Base-by-base conservation (phyloP, 441 rosid species). In the Brassica balearica region DNA sequence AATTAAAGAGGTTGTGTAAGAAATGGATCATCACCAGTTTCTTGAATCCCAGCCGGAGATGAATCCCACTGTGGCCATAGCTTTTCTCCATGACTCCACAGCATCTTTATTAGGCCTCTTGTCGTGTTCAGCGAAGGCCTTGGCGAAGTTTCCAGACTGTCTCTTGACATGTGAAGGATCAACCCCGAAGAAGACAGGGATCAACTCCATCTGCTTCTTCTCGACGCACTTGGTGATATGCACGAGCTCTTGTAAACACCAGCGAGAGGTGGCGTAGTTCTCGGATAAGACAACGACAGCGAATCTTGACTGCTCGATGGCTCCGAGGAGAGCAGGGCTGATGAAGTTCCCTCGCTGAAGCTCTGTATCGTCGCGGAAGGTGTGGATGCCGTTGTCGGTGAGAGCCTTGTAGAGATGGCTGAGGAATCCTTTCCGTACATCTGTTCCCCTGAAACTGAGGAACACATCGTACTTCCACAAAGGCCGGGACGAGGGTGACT, bases 161-260 rank as follows among this genome's bases (percentile, higher is more conserved):
- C 65, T 74, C 75, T 84, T 75, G 3, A 84, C 86, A 61, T 81
- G 79, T 0, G 88, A 83, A 71, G 80, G 77, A 9, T 80, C 80
- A 61, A 84, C 85, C 5, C 80, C 82, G 5, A 78, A 88, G 84
- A 86, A 88, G 63, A 88, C 79, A 0, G 91, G 88, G 12, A 88
- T 51, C 32, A 86, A 19, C 3, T 76, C 73, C 9, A 75, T 63
- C 0, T 60, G 65, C 4, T 62, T 55, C 27, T 41, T 68, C 62
- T 15, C 43, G 36, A 20, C 77, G 11, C 63, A 73, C 19, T 79
- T 74, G 29, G 84, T 77, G 46, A 87, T 82, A 46, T 77, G 80
- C 56, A 55, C 82, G 75, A 87, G 88, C 71, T 85, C 85, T 6
- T 81, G 20, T 4, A 81, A 71, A 51, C 83, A 81, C 83, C 80